phyloP scores from a whole-genome alignment of 2,329 filamentous ascomycete genomes.

The Scedosporium aurantiacum region DNA sequence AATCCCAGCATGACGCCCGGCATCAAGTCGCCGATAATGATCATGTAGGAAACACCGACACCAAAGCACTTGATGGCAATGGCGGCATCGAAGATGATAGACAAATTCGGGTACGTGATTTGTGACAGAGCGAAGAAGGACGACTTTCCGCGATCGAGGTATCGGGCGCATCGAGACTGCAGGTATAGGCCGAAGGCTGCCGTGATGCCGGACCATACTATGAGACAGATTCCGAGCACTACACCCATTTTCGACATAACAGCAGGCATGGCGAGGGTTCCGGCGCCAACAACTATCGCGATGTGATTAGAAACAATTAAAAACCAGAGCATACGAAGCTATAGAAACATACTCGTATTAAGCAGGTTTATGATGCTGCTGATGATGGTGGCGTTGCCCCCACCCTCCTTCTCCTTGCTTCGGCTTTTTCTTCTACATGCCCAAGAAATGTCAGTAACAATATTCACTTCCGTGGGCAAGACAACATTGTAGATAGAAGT shows the following conservation, averaged over 20 bases:
- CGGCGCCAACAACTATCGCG: conserved; percentile 74
- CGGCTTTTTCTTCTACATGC: not conserved
- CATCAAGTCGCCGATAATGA: conserved; percentile 98
- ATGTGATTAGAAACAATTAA: conserved; percentile 12
- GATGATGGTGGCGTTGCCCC: conserved; percentile 75
- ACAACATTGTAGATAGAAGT: not conserved
- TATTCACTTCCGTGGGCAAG: not conserved
- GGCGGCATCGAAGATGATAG: conserved; percentile 87
- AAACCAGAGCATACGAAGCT: not conserved
- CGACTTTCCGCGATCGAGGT: conserved; percentile 76
- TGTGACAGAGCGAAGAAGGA: conserved; percentile 97
- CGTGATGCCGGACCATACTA: conserved; percentile 82
- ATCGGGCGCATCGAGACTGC: conserved; percentile 83
- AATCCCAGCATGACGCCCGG: conserved; percentile 84
- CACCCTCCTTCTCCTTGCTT: conserved; percentile 34
- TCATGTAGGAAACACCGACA: conserved; percentile 92
- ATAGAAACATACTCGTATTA: conserved; percentile 66
- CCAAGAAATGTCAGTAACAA: not conserved
- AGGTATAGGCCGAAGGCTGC: conserved; percentile 91
- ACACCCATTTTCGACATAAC: conserved; percentile 96
- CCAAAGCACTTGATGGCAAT: conserved; percentile 98
- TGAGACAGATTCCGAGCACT: conserved; percentile 68
- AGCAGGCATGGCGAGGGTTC: conserved; percentile 88
- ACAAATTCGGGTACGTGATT: conserved; percentile 91
- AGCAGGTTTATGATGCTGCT: conserved; percentile 92